Evolutionary conservation across 164 flowering plant genomes (phyloP).

Genomic region (Macadamia integrifolia): DNA sequence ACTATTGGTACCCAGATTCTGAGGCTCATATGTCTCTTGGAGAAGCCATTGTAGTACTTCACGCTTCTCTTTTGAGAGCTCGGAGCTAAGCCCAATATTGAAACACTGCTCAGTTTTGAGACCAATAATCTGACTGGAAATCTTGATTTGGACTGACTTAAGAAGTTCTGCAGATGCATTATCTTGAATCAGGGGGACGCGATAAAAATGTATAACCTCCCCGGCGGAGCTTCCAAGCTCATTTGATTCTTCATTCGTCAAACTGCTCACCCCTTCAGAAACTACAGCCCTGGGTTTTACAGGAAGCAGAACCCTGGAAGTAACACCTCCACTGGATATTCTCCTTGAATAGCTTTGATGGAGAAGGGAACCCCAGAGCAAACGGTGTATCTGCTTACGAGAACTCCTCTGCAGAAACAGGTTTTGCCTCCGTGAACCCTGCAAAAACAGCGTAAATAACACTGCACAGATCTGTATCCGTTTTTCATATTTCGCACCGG

Average conservation of each 20-base stretch:
- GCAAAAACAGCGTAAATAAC: neutral
- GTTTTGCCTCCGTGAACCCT: conserved; percentile 17
- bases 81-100: conserved; percentile 53
- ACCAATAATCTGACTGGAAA: conserved; percentile 59
- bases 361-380: conserved; percentile 13
- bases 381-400: neutral
- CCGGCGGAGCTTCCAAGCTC: conserved; percentile 17
- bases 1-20: conserved; percentile 62
- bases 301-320: conserved; percentile 19
- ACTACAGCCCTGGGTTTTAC: conserved; percentile 39
- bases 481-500: too few species aligned
- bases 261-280: conserved; percentile 30
- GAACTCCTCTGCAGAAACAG: conserved; percentile 5
- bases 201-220: conserved; percentile 64
- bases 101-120: conserved; percentile 88
- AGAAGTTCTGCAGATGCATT: conserved; percentile 68
- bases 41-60: conserved; percentile 63
- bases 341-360: conserved; percentile 6
- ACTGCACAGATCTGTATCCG: too few species aligned
- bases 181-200: conserved; percentile 62
- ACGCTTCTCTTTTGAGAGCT: conserved; percentile 54
- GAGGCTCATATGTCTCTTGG: conserved; percentile 76
- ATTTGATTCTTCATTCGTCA: conserved; percentile 24
- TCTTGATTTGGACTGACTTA: conserved; percentile 49
- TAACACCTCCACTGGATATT: conserved; percentile 15